Base-by-base conservation (phyloP, 306 rosid species). In the Lathyrus tuberosus region DNA sequence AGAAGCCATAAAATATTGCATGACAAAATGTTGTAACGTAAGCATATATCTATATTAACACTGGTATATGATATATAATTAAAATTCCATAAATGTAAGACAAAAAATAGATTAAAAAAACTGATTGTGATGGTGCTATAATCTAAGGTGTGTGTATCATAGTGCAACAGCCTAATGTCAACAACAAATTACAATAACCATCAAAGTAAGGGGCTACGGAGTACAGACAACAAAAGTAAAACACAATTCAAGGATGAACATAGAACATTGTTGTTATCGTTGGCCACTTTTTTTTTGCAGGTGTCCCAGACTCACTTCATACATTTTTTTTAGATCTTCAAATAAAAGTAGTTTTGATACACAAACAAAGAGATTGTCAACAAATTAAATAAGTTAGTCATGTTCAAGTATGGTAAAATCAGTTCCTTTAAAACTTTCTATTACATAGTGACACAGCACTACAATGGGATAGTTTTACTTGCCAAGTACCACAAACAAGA, bases 1-100 rank as follows among this genome's bases (percentile, higher is more conserved):
- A 79, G 85, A 40, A 69, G 76, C 48, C 52, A 47, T 2, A 73
- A 67, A 69, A 70, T 63, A 52, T 24, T 33, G 72, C 40, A 62
- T 72, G 63, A 16, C 14, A 31, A 15, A 28, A 13, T 30, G 12
- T 43, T 71, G 53, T 51, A 73, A 52, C 66, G 53, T 51, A 73
- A 52, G 24, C 58, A 76, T 43, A 65, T 38, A 41, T 35, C 40
- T n/a, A 44, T n/a, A 76, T 63, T 53, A 59, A 75, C 71, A 70
- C 57, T 43, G 59, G 24, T 54, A 63, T 40, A 57, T 57, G 15
- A 62, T 15, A 74, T 30, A 58, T 47, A 31, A 63, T 20, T 26
- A 35, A 57, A 40, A 13, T 44, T 44, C 20, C 35, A 10, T 1
- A 30, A 20, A 56, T 10, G 0, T 22, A 28, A 22, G 18, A 51